These are phyloP conservation scores for Hypoxylon sp. DNA, from an alignment of 2,329 filamentous ascomycete genomes.

Conservation along the genomic window DNA sequence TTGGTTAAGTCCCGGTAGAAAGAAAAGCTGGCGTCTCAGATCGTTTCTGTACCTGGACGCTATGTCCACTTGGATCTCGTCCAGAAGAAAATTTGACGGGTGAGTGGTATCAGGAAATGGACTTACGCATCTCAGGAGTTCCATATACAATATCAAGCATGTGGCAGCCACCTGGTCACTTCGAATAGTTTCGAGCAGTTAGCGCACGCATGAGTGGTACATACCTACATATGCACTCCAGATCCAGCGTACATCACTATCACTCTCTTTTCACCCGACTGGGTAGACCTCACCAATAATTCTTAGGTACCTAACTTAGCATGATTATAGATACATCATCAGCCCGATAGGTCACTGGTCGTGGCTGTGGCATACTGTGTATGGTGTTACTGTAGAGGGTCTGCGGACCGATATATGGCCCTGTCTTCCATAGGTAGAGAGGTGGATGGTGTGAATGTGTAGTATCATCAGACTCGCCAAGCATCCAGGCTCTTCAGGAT, in stretches of 20 bases:
- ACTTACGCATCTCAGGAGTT: constrained; percentile 23
- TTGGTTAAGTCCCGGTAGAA: constrained; percentile 26
- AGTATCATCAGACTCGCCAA: constrained; percentile 44
- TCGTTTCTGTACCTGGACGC: constrained; percentile 30
- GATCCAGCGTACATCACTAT: constrained; percentile 31
- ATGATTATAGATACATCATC: constrained; percentile 27
- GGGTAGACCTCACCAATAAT: constrained; percentile 23
- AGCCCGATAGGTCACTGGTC: constrained; percentile 28
- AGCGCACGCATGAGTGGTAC: constrained; percentile 20
- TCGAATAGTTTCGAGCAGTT: constrained; percentile 18
- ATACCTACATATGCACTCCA: constrained; percentile 36
- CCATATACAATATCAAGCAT: constrained; percentile 32
- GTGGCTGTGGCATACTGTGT: constrained; percentile 33
- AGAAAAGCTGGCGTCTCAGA: constrained; percentile 17
- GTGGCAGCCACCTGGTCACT: constrained; percentile 32
- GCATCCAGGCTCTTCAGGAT: constrained; percentile 39
- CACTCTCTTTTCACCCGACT: constrained; percentile 43
- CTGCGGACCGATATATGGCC: constrained; percentile 48
- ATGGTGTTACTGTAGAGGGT: constrained; percentile 46
- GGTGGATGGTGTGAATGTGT: constrained; percentile 42
- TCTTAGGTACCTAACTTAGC: no score
- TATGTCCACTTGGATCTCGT: constrained; percentile 28
- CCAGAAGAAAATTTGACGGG: constrained; percentile 20
- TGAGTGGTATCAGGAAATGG: constrained; percentile 21
- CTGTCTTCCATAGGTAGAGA: constrained; percentile 34